Conservation (phyloP, 1,284 basidiomycete genomes). For the Heterobasidion occidentale region DNA sequence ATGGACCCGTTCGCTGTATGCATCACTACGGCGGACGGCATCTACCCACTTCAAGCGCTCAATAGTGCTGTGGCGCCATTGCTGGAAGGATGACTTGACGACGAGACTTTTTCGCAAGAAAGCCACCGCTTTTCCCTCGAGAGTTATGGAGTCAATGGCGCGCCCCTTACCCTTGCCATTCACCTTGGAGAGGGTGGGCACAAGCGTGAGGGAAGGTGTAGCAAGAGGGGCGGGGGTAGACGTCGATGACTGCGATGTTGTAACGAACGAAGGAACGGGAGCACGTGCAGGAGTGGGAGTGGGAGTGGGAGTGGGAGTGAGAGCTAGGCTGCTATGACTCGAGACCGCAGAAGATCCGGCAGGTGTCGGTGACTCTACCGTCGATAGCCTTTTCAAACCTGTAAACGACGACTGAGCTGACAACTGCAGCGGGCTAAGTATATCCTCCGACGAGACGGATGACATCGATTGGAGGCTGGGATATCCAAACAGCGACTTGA, state of each 20-base stretch:
- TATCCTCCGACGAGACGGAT: constrained; percentile 13
- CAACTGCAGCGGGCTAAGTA: constrained; percentile 23
- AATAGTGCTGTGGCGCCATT: constrained; percentile 35
- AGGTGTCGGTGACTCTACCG: constrained; percentile 1
- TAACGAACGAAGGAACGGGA: background rate
- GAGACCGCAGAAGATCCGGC: background rate
- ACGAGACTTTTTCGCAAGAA: constrained; percentile 28
- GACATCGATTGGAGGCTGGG: constrained; percentile 17
- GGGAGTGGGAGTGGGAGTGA: no score
- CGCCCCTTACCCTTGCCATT: constrained; percentile 22
- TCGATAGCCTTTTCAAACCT: constrained; percentile 4
- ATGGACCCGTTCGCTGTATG: constrained; percentile 43
- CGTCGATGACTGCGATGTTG: background rate
- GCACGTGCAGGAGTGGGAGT: no score
- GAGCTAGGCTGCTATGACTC: background rate
- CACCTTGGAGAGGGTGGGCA: background rate
- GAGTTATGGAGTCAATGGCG: constrained; percentile 10
- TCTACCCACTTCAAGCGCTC: constrained; percentile 47
- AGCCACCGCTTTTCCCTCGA: constrained; percentile 21
- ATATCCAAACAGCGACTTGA: constrained; percentile 19
- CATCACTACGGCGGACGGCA: constrained; percentile 49
- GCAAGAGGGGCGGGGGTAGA: no score
- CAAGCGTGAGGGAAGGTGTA: no score
- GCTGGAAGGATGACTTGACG: constrained; percentile 27
- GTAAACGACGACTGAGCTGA: constrained; percentile 10